Base-by-base conservation (phyloP, 257 asterid species). In the Oldenlandia corymbosa region DNA sequence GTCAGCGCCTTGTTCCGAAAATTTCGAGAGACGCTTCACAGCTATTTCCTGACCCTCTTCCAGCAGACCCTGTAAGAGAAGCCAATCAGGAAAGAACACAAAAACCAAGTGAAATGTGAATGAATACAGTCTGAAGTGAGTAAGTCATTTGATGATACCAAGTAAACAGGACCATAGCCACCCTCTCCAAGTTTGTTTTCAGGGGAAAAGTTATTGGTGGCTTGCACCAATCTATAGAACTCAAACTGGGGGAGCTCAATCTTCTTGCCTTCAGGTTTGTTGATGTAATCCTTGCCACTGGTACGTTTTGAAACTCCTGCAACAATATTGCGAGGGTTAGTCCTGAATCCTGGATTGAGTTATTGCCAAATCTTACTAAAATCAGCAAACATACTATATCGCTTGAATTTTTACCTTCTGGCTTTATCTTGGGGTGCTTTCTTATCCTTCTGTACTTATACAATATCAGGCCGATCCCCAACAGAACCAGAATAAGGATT, bases 151-250 rank as follows among this genome's bases (percentile, higher is more conserved):
- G n/a, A 5, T 17, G 12, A 10, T 76, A 70, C 84, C 81, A 50
- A 72, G 47, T 76, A 70, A 59, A 79, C 84, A 45, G 76, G 67
- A 10, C 85, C 85, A 61, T 53, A 80, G n/a, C 85, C 85, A 46
- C 85, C 85, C 67, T 80, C 70, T 64, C 85, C 85, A 51, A 80
- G 67, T 66, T 76, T 73, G 58, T 73, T 76, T 36, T 2, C 43
- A n/a, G 34, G 10, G 26, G 75, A 60, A 24, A 76, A 80, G 47
- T 65, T 64, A 27, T 65, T 28, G 7, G 85, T 76, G 60, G 82
- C 82, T 39, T 73, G 58, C 23, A 48, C 12, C 23, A 79, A 24
- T 21, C 65, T 43, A 24, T 60, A 55, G 0, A 80, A 55, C 41
- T 74, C 64, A 45, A 80, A 66, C 27, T 54, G 21, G 16, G 64